Base-by-base conservation (phyloP, 2,329 filamentous ascomycete species). In the Fusarium nisikadoi region DNA sequence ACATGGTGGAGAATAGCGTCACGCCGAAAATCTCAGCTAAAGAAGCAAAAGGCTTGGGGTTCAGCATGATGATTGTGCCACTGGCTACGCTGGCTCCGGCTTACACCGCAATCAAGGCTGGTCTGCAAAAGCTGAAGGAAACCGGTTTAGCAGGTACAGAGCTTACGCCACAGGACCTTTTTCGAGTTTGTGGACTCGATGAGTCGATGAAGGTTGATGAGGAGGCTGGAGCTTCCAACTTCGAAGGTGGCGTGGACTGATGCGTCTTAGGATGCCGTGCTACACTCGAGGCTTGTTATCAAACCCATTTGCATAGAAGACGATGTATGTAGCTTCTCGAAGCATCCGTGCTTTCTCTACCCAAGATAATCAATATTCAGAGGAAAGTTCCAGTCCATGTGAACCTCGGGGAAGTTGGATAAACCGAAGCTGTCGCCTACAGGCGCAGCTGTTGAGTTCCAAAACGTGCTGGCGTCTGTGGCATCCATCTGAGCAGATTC, bases 1-100 rank as follows among this genome's bases (percentile, higher is more conserved):
- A 59, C 23, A 59, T 55, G 56, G 56, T 54, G 10, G 56, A 59
- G 47, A 59, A 59, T n/a, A 59, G 56, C 27, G 56, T 59, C 19
- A 59, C 56, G 6, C 47, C 47, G 10, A 55, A 12, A 13, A 5
- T 55, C 3, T 55, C 56, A 31, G 56, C 46, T 19, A 53, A 39
- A 59, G 56, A 59, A n/a, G 56, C 46, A 41, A 14, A 41, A 16
- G 27, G 23, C 8, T 31, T 54, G 46, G 35, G 56, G 5, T 54
- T 59, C 56, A 54, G 46, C 17, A 54, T 59, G n/a, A 59, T 59
- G 35, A 59, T 59, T 14, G 56, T 59, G 35, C 56, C 56, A 8
- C 46, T 59, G n/a, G 56, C 46, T 8, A 39, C 56, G 4, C 46
- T 59, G 35, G 46, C 56, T 25, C 46, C 56, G 27, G 45, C 56